These are phyloP conservation scores for Reutealis trisperma DNA, from an alignment of 345 rosid genomes.

Conservation along the genomic window DNA sequence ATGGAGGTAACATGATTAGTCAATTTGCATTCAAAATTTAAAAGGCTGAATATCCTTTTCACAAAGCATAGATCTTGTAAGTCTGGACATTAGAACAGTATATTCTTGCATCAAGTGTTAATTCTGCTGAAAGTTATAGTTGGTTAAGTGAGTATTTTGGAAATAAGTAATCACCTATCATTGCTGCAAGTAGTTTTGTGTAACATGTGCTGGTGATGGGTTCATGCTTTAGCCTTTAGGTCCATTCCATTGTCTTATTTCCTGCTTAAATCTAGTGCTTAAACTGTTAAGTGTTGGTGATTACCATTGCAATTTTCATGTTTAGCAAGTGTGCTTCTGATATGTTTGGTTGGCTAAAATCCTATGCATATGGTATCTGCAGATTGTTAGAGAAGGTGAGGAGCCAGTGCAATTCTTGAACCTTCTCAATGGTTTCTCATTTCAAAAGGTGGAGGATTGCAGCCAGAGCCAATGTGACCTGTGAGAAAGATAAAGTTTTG, in stretches of 20 bases:
- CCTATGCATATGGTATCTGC: conserved; percentile 13
- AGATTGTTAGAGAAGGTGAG: conserved; percentile 45
- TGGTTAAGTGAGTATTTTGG: not conserved
- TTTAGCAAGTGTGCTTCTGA: not conserved
- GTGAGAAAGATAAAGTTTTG: not conserved
- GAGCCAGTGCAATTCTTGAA: conserved; percentile 45
- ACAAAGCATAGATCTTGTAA: not conserved
- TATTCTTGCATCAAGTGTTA: too few relatives aligned
- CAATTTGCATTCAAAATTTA: not conserved
- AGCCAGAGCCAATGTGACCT: conserved; percentile 1
- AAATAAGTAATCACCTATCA: not conserved
- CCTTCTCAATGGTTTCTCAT: conserved; percentile 31
- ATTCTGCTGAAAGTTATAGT: not conserved
- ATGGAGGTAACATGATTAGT: not conserved
- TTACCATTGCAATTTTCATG: not conserved
- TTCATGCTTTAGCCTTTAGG: not conserved
- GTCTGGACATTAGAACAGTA: not conserved
- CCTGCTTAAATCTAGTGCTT: not conserved
- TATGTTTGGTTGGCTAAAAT: conserved; percentile 11
- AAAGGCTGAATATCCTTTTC: not conserved
- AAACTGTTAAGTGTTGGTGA: not conserved
- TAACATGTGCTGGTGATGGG: not conserved
- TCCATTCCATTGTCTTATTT: not conserved
- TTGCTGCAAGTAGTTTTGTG: not conserved
- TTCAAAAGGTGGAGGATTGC: conserved; percentile 30